Conservation (phyloP, 2,329 filamentous ascomycete species). For the Whalleya microplaca region DNA sequence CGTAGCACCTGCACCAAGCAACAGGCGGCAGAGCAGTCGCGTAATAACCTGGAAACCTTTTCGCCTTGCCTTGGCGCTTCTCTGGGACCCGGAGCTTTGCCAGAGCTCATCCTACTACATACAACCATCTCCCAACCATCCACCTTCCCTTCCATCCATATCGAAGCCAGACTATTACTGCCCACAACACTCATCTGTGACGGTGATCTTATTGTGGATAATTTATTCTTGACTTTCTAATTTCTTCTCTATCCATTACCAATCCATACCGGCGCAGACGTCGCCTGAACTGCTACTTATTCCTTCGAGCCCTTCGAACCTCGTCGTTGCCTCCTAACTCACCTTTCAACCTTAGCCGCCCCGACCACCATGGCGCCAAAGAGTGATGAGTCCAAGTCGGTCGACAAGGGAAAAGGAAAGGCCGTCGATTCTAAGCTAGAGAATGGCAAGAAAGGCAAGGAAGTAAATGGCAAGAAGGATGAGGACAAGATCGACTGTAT, state of each 20-base stretch:
- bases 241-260: not conserved
- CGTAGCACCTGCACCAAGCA: slow-evolving; percentile 15
- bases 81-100: not conserved
- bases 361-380: slow-evolving; percentile 82
- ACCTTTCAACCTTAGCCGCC: slow-evolving; percentile 24
- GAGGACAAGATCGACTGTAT: slow-evolving; percentile 62
- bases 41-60: slow-evolving; percentile 30
- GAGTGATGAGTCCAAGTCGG: slow-evolving; percentile 79
- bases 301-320: too few relatives aligned
- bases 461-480: slow-evolving; percentile 76
- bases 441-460: slow-evolving; percentile 65
- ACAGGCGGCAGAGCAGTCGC: slow-evolving; percentile 38
- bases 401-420: slow-evolving; percentile 97
- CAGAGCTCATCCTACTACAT: not conserved
- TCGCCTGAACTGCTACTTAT: too few relatives aligned
- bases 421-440: slow-evolving; percentile 68
- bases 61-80: slow-evolving; percentile 23
- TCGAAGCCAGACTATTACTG: not conserved
- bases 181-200: not conserved
- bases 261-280: not conserved
- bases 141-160: too few relatives aligned
- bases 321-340: slow-evolving; percentile 11
- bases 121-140: not conserved
- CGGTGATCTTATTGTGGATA: too few relatives aligned
- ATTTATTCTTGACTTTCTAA: too few relatives aligned